A percentile compares a stretch with the other conserved stretches of the same genome.
These are phyloP conservation scores for Buxus sempervirens DNA, from an alignment of 164 flowering plant genomes.

Conservation along the genomic window DNA sequence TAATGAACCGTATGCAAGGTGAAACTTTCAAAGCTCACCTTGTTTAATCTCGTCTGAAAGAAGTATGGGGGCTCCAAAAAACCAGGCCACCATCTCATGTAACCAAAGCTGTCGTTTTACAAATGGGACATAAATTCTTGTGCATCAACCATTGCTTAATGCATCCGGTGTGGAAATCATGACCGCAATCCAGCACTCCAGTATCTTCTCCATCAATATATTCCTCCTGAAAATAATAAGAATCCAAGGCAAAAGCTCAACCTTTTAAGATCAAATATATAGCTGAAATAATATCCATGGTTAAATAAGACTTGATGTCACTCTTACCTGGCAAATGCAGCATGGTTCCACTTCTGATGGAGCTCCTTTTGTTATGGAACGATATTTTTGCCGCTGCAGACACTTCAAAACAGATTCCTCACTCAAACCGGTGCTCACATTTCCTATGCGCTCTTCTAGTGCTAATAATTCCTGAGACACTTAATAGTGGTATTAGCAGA, in stretches of 20 bases:
- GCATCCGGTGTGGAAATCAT: slow-evolving; percentile 66
- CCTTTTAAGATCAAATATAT: no score
- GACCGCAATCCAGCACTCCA: slow-evolving; percentile 78
- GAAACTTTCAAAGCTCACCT: background rate
- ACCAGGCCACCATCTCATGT: slow-evolving; percentile 19
- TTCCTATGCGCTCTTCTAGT: slow-evolving; percentile 80
- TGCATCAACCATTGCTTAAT: slow-evolving; percentile 71
- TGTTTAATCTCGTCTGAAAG: background rate
- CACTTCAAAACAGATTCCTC: slow-evolving; percentile 49
- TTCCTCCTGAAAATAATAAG: slow-evolving; percentile 59
- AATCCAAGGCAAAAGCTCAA: background rate
- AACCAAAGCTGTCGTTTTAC: slow-evolving; percentile 67
- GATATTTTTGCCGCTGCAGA: slow-evolving; percentile 45
- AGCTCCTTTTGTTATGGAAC: slow-evolving; percentile 8
- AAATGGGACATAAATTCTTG: slow-evolving; percentile 85
- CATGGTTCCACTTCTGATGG: slow-evolving; percentile 63
- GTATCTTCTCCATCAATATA: slow-evolving; percentile 65
- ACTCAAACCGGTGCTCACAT: slow-evolving; percentile 68
- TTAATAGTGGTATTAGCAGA: background rate
- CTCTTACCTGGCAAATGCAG: slow-evolving; percentile 70
- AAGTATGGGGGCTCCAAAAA: background rate
- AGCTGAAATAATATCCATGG: background rate
- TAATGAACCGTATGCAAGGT: background rate
- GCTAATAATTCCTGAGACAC: slow-evolving; percentile 67
- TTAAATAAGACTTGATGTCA: background rate